Percentiles rank a stretch among this genome's conserved stretches.
Evolutionary conservation across 1,284 basidiomycete genomes (phyloP).

Genomic region (Wallemia hederae): DNA sequence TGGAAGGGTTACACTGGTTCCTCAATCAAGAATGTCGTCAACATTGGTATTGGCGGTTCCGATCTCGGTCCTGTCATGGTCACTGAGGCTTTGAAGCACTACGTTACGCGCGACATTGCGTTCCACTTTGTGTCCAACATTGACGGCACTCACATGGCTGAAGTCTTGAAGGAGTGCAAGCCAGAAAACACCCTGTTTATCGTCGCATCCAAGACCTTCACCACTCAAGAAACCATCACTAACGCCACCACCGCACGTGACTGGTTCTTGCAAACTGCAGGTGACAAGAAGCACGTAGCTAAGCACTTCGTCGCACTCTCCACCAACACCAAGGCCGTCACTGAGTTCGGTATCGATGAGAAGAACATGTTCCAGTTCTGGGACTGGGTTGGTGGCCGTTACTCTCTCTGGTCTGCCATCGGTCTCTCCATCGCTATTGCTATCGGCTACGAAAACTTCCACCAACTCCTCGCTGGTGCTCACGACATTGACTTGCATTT

Average conservation of each 20-base stretch:
- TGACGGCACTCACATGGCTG: conserved; percentile 87
- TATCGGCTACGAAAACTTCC: conserved; percentile 84
- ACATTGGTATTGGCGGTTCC: conserved; percentile 95
- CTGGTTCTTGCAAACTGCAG: conserved; percentile 70
- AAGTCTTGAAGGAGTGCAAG: conserved; percentile 52
- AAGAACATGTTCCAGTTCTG: conserved; percentile 99
- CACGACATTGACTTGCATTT: conserved; percentile 97
- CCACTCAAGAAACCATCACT: conserved; percentile 97
- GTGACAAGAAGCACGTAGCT: conserved; percentile 69
- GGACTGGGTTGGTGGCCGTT: conserved; percentile 99
- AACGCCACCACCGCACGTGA: conserved; percentile 77
- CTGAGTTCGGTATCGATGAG: conserved; percentile 71
- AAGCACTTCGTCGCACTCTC: conserved; percentile 97
- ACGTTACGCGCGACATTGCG: conserved; percentile 62
- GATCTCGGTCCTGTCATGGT: conserved; percentile 98
- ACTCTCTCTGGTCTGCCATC: conserved; percentile 94
- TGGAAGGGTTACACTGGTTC: conserved; percentile 98
- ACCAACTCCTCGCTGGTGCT: conserved; percentile 62
- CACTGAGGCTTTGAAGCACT: conserved; percentile 80
- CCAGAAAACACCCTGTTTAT: conserved; percentile 91
- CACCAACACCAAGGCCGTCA: conserved; percentile 82
- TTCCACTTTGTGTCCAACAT: conserved; percentile 91
- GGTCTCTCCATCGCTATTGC: conserved; percentile 77
- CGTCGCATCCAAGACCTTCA: conserved; percentile 94
- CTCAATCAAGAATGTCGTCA: conserved; percentile 74